phyloP scores from a whole-genome alignment of 2,329 filamentous ascomycete genomes.

The Nemania bipapillata region DNA sequence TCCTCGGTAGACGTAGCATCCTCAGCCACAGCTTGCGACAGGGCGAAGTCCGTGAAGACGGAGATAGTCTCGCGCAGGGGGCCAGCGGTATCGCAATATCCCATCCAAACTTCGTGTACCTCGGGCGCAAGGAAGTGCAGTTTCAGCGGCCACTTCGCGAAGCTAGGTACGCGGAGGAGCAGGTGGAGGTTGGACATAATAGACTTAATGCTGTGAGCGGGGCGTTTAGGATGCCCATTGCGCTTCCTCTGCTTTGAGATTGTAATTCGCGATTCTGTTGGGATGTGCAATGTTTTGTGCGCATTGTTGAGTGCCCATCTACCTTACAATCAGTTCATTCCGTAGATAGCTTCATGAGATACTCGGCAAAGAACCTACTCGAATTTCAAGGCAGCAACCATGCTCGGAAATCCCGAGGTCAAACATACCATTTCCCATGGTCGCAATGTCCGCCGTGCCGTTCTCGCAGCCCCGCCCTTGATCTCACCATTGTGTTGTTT shows the following conservation, averaged over 20 bases:
- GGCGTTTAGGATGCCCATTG: conserved; percentile 66
- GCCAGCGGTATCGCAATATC: conserved; percentile 63
- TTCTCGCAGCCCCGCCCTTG: conserved; percentile 83
- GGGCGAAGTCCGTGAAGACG: conserved; percentile 67
- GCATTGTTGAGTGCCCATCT: conserved; percentile 95
- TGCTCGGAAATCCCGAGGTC: conserved; percentile 88
- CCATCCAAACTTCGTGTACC: conserved; percentile 74
- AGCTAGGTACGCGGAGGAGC: conserved; percentile 81
- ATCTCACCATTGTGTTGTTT: conserved; percentile 89
- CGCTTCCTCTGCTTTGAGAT: conserved; percentile 62
- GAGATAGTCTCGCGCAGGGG: conserved; percentile 60
- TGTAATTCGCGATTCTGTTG: conserved; percentile 69
- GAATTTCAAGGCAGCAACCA: conserved; percentile 89
- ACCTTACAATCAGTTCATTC: conserved; percentile 36
- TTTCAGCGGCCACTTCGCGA: conserved; percentile 82
- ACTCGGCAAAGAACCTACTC: conserved; percentile 69
- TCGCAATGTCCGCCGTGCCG: conserved; percentile 72
- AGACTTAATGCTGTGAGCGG: conserved; percentile 70
- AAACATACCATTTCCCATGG: conserved; percentile 93
- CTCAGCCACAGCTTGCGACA: conserved; percentile 27
- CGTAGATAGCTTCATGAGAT: not conserved
- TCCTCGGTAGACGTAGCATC: not conserved
- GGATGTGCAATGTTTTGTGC: conserved; percentile 81
- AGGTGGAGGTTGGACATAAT: conserved; percentile 83
- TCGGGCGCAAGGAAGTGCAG: conserved; percentile 81